These are phyloP conservation scores for Colletotrichum phormii DNA, from an alignment of 2,329 filamentous ascomycete species.

Conservation along the genomic window DNA sequence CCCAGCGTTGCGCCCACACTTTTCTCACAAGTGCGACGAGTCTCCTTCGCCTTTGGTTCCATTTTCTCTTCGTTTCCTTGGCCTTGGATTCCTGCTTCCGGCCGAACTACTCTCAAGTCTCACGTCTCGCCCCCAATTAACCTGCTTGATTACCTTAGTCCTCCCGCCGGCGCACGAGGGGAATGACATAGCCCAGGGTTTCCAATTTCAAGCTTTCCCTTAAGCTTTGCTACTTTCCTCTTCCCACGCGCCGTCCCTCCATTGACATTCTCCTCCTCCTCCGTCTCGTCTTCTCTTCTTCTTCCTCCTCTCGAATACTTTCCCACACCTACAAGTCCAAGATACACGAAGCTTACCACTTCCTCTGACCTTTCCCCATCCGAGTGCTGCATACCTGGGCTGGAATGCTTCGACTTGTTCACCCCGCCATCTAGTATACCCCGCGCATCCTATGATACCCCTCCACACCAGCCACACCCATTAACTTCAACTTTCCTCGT, in stretches of 20 bases:
- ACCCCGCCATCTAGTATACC: conserved; percentile 12
- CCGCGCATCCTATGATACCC: conserved; percentile 24
- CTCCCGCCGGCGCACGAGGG: neutral
- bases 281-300: neutral
- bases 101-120: neutral
- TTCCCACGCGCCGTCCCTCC: conserved; percentile 13
- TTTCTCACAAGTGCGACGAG: neutral
- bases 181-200: conserved; percentile 26
- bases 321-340: neutral
- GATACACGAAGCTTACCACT: neutral
- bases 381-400: neutral
- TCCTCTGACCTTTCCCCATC: neutral
- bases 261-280: conserved; percentile 18
- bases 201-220: conserved; percentile 25
- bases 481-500: neutral
- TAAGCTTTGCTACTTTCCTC: conserved; percentile 17
- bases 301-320: neutral
- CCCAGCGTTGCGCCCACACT: conserved; percentile 23
- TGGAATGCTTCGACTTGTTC: conserved; percentile 19
- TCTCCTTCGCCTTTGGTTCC: neutral
- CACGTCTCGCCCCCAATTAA: neutral
- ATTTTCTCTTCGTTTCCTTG: neutral
- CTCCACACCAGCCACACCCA: neutral
- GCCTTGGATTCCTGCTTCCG: conserved; percentile 18
- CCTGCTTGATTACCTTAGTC: neutral